phyloP scores from a whole-genome alignment of 1,284 basidiomycete species.

The Clitocybe nebularis region DNA sequence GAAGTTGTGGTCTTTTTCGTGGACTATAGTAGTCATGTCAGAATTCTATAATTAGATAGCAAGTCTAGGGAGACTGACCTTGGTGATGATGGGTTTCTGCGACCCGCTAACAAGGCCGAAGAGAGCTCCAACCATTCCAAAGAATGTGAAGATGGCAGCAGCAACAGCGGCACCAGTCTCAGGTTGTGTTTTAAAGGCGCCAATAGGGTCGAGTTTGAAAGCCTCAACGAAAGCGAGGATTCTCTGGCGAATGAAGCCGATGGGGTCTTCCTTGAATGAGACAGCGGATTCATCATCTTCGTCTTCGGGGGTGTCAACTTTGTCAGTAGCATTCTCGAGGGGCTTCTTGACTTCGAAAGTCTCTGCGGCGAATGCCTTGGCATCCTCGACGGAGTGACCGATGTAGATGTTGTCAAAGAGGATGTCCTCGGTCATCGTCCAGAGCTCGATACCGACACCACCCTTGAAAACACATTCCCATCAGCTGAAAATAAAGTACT shows the following conservation, averaged over 20 bases:
- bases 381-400: constrained; percentile 82
- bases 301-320: constrained; percentile 46
- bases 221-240: constrained; percentile 70
- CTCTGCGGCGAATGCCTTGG: constrained; percentile 76
- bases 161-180: constrained; percentile 79
- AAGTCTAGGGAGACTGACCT: constrained; percentile 31
- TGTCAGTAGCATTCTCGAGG: constrained; percentile 55
- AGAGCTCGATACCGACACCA: constrained; percentile 94
- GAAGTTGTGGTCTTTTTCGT: constrained; percentile 72
- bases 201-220: constrained; percentile 68
- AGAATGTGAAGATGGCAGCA: constrained; percentile 70
- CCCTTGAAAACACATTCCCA: constrained; percentile 42
- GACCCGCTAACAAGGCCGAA: constrained; percentile 74
- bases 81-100: constrained; percentile 67
- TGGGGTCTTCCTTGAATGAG: constrained; percentile 69
- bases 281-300: constrained; percentile 48
- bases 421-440: constrained; percentile 98
- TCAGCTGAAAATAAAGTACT: not conserved
- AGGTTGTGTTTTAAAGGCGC: constrained; percentile 78
- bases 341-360: constrained; percentile 83
- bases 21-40: constrained; percentile 35
- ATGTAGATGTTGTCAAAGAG: constrained; percentile 95
- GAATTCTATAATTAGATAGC: not conserved
- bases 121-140: constrained; percentile 80
- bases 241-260: constrained; percentile 76